Conservation (phyloP, 352 stramenopile genomes). For the Globisporangium spinosum region DNA sequence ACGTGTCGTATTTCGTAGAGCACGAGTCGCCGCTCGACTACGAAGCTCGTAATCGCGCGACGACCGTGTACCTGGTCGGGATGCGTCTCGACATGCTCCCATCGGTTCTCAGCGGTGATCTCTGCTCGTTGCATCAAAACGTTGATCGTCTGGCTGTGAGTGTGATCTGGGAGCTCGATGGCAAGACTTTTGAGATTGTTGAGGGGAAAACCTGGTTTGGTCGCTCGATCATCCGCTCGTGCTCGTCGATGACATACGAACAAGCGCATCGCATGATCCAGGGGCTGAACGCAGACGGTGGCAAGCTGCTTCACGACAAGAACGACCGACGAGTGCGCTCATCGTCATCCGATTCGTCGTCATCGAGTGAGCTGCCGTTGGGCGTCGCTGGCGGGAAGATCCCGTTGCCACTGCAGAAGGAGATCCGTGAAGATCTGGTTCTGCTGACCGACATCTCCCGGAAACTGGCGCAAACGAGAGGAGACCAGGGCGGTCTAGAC, state of each 20-base stretch:
- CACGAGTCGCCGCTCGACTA: constrained; percentile 95
- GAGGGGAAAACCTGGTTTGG: constrained; percentile 69
- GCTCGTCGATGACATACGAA: constrained; percentile 85
- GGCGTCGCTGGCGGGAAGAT: constrained; percentile 75
- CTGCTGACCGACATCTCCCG: constrained; percentile 68
- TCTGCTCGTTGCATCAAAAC: constrained; percentile 91
- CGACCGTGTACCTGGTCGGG: constrained; percentile 98
- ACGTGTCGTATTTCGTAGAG: constrained; percentile 98
- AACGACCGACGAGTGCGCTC: constrained; percentile 12
- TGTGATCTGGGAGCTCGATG: constrained; percentile 90
- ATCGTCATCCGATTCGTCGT: constrained; percentile 6
- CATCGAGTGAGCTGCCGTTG: constrained; percentile 10
- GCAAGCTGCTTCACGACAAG: constrained; percentile 25
- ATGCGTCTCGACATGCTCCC: constrained; percentile 92
- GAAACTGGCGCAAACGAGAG: constrained; percentile 48
- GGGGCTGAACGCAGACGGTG: constrained; percentile 55
- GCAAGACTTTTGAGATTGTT: constrained; percentile 49
- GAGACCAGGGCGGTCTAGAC: constrained; percentile 68
- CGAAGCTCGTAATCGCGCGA: constrained; percentile 88
- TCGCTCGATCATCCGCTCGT: constrained; percentile 96
- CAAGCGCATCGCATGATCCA: constrained; percentile 77
- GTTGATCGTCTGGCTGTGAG: constrained; percentile 89
- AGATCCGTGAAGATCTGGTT: constrained; percentile 50
- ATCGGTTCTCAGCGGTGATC: constrained; percentile 79
- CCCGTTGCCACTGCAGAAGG: constrained; percentile 41